Evolutionary conservation across 495 filamentous ascomycete genomes (phyloP), one percentile per base, ranked within the genome.

Genomic region (Chaetomium fimeti): DNA sequence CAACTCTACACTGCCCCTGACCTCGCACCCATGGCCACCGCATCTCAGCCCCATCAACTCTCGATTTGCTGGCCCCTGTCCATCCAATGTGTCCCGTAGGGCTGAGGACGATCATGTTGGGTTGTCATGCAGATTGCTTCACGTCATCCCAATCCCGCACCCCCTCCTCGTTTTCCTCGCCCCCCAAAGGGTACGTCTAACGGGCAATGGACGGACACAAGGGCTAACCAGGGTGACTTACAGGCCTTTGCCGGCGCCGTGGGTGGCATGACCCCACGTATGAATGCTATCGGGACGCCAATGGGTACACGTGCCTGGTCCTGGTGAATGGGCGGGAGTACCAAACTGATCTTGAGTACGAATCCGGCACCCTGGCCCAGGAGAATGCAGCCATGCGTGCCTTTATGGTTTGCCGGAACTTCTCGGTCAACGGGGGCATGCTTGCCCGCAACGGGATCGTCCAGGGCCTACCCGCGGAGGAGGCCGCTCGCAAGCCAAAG

Each of bases 381-480:
- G 93, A 98, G 78, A 93, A 92, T 72, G 94, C 94, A 59, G 94
- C 94, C 65, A 97, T 94, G 88, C 88, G 91, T 66, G 94, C 94
- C 64, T 98, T 96, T 78, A 90, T 96, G 81, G 93, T 98, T 64
- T 98, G 94, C 82, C 89, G 93, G 74, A 96, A 97, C 80, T 97
- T 98, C 81, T 97, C 93, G 65, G 88, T 96, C 75, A 98, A 97
- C 76, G 94, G 96, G 70, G 93, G 93, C 78, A 95, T 93, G 91
- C 85, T 74, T 79, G 91, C 73, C 81, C 91, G 79, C 81, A 91
- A 79, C 83, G 91, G 90, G 27, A 87, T 92, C 53, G 83, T 94
- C 73, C 92, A 97, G 84, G 92, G 92, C 45, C 81, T 94, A 48
- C 92, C 92, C 51, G 91, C 80, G 63, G 81, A 81, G 70, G 82